Conservation (phyloP, 495 filamentous ascomycete species). For the Letharia lupina region DNA sequence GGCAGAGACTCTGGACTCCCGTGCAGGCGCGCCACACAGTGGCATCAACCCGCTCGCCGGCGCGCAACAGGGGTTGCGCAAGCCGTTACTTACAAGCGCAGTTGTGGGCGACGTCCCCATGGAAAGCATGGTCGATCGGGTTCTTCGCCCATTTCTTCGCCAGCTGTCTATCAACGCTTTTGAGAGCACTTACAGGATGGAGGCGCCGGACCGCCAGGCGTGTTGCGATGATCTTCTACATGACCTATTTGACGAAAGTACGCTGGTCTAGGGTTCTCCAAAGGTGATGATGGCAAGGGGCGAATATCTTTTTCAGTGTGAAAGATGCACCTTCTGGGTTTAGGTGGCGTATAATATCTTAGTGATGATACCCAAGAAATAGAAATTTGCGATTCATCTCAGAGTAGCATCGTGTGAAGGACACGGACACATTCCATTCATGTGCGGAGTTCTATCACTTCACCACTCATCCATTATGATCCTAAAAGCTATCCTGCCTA, state of each 20-base stretch:
- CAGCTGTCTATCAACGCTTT: constrained; percentile 87
- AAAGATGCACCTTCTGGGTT: background rate
- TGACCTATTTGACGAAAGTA: constrained; percentile 77
- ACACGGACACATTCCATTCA: background rate
- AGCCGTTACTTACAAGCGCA: constrained; percentile 35
- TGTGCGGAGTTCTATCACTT: background rate
- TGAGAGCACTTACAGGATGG: constrained; percentile 85
- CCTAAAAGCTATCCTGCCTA: constrained; percentile 6
- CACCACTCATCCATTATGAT: background rate
- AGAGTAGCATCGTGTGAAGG: background rate
- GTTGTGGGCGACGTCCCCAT: constrained; percentile 44
- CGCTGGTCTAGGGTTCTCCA: constrained; percentile 30
- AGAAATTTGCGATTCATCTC: background rate
- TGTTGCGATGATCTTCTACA: constrained; percentile 60
- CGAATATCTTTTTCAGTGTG: background rate
- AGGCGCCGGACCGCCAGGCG: constrained; percentile 55
- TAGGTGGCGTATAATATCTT: background rate
- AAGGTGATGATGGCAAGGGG: background rate
- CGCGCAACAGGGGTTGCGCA: constrained; percentile 22
- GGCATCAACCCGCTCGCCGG: constrained; percentile 17
- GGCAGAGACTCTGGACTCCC: constrained; percentile 62
- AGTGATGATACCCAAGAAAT: background rate
- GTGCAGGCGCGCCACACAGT: constrained; percentile 34
- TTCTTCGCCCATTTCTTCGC: constrained; percentile 82
- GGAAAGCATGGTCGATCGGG: constrained; percentile 63